Evolutionary conservation across 495 filamentous ascomycete genomes (phyloP), one percentile per base, ranked within the genome.

Genomic region (Penicillium dipodomyicola): DNA sequence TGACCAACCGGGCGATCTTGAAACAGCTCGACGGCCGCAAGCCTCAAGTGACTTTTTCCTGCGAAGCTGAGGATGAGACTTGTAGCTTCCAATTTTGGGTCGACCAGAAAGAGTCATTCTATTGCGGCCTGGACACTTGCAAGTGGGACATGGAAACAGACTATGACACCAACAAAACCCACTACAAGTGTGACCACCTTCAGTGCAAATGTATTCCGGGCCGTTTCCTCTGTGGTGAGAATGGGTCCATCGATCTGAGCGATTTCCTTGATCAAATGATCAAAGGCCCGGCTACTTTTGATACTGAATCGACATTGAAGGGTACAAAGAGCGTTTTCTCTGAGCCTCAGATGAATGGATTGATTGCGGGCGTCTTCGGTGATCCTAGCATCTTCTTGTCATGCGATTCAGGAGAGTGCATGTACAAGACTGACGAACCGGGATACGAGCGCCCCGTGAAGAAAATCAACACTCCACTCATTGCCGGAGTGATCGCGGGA

Each of bases 1-100:
- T 98, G 60, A 97, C 92, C 43, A 98, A 97, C 75, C 74, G 77
- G 59, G 94, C 95, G 74, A 98, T 98, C 66, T 72, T 94, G 29
- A 85, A 93, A 52, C 84, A 92, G 72, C 79, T 98, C 40, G 87
- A 91, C 64, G 84, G 84, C 32, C 80, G 86, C 65, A 89, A 88
- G 40, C 92, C 94, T 0, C 90, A 98, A 68, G 93, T 92, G 45
- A 97, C 94, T 2, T 97, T 98, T 67, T 88, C 86, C 33, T 98
- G 94, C 68, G 81, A 92, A 61, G 86, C 80, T n/a, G 81, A 87
- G 39, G 74, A 80, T 15, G 69, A 81, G 1, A 81, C 87, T 11
- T 97, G 94, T 67, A 93, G 91, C 63, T 98, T 98, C 65, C 93
- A 98, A 72, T 97, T 98, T 71, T 98, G 94, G 94, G 90, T 97